Conservation (phyloP, 192 early-diverging fungal genomes). For the Backusella mclennaniae region DNA sequence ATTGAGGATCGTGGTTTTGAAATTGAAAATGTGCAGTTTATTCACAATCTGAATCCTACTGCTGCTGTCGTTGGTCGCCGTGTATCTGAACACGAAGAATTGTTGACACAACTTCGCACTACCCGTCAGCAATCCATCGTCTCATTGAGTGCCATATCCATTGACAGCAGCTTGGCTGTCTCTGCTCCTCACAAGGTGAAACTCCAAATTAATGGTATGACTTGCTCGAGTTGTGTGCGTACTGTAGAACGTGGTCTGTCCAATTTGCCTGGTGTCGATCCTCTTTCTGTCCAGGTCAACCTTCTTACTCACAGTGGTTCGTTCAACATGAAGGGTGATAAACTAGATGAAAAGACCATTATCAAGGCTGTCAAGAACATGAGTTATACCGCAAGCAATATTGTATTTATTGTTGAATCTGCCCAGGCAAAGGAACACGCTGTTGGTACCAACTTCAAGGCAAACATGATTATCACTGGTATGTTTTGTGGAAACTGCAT, state of each 20-base stretch:
- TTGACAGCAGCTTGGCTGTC: not conserved
- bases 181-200: slow-evolving; percentile 9
- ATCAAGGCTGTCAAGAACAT: slow-evolving; percentile 16
- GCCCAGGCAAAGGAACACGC: not conserved
- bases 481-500: slow-evolving; percentile 43
- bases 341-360: slow-evolving; percentile 10
- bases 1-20: slow-evolving; percentile 70
- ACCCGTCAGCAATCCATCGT: not conserved
- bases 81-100: not conserved
- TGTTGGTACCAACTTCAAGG: slow-evolving; percentile 7
- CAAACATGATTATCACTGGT: slow-evolving; percentile 37
- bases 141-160: slow-evolving; percentile 11
- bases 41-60: slow-evolving; percentile 22
- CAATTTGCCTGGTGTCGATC: slow-evolving; percentile 54
- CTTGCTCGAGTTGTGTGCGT: slow-evolving; percentile 91
- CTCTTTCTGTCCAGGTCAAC: slow-evolving; percentile 71
- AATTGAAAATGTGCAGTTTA: slow-evolving; percentile 36
- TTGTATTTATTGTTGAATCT: not conserved
- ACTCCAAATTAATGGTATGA: slow-evolving; percentile 89
- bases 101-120: not conserved
- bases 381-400: slow-evolving; percentile 19
- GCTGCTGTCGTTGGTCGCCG: not conserved
- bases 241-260: slow-evolving; percentile 74
- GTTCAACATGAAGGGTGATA: slow-evolving; percentile 11
- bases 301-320: slow-evolving; percentile 81